These are phyloP conservation scores for Corchorus olitorius DNA, from an alignment of 345 rosid genomes.

Conservation along the genomic window DNA sequence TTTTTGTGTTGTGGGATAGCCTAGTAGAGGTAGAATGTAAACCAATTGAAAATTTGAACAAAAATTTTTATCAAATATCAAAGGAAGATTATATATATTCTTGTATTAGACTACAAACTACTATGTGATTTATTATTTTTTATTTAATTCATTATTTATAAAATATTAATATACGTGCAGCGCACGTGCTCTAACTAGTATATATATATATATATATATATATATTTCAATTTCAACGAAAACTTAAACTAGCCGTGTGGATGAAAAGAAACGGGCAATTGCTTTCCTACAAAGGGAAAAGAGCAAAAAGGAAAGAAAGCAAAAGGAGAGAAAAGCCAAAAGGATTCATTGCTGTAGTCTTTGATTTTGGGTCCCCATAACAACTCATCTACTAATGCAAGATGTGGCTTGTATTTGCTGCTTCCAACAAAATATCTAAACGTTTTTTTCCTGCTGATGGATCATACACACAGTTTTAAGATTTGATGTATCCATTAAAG, in stretches of 20 bases:
- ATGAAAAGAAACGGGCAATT: slow-evolving; percentile 6
- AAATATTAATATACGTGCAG: too few species aligned
- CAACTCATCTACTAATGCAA: slow-evolving; percentile 28
- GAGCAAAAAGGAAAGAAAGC: slow-evolving; percentile 26
- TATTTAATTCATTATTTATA: too few species aligned
- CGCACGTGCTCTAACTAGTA: too few species aligned
- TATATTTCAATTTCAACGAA: too few species aligned
- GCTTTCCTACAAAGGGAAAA: slow-evolving; percentile 24
- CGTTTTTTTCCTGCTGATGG: slow-evolving; percentile 31
- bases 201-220: too few species aligned
- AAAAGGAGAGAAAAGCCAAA: slow-evolving; percentile 27
- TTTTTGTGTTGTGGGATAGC: too few species aligned
- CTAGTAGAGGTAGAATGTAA: too few species aligned
- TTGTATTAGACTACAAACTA: too few species aligned
- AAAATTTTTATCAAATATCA: too few species aligned
- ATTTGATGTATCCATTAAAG: slow-evolving; percentile 17
- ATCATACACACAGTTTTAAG: slow-evolving; percentile 20
- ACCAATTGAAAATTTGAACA: too few species aligned
- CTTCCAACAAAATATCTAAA: slow-evolving; percentile 47
- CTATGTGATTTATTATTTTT: too few species aligned
- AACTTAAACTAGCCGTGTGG: slow-evolving; percentile 20
- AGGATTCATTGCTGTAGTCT: slow-evolving; percentile 20
- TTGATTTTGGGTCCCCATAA: slow-evolving; percentile 35
- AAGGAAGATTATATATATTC: too few species aligned
- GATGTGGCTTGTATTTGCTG: slow-evolving; percentile 43